Percentiles rank a stretch among this genome's conserved stretches.
Evolutionary conservation across 73 alveolate genomes (phyloP).

Genomic region (Breviolum minutum): DNA sequence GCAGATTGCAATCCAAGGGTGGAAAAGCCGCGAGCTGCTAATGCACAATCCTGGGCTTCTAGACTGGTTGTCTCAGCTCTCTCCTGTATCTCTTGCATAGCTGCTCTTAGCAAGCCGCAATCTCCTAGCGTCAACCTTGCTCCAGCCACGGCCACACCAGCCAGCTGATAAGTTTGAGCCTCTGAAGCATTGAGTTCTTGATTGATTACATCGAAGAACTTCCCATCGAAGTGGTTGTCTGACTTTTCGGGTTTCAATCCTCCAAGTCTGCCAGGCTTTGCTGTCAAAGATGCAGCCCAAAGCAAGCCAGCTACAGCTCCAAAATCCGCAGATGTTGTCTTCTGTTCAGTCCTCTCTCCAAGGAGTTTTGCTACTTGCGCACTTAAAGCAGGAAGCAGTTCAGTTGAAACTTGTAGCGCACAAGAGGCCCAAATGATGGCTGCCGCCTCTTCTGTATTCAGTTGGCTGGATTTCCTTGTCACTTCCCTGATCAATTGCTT

Average conservation of each 20-base stretch:
- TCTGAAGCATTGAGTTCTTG: constrained; percentile 10
- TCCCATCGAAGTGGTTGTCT: background rate
- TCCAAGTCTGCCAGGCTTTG: constrained; percentile 6
- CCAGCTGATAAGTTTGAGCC: constrained; percentile 25
- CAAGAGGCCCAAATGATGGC: constrained; percentile 50
- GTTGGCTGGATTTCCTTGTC: background rate
- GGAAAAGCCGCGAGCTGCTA: constrained; percentile 57
- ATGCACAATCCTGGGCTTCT: constrained; percentile 49
- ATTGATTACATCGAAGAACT: background rate
- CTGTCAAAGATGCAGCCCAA: constrained; percentile 38
- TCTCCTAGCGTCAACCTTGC: constrained; percentile 16
- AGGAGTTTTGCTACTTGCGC: background rate
- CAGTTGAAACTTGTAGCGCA: constrained; percentile 30
- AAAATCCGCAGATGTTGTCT: background rate
- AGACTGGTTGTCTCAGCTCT: background rate
- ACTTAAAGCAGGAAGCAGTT: constrained; percentile 1
- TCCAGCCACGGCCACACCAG: constrained; percentile 48
- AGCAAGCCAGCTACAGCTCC: constrained; percentile 36
- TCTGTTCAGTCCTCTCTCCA: background rate
- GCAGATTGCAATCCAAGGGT: background rate
- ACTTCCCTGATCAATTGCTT: background rate
- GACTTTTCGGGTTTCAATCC: background rate
- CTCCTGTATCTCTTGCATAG: background rate
- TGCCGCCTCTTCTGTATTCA: background rate
- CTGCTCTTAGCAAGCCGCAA: background rate